Evolutionary conservation across 352 stramenopile genomes (phyloP).

Genomic region (Globisporangium viniferum): DNA sequence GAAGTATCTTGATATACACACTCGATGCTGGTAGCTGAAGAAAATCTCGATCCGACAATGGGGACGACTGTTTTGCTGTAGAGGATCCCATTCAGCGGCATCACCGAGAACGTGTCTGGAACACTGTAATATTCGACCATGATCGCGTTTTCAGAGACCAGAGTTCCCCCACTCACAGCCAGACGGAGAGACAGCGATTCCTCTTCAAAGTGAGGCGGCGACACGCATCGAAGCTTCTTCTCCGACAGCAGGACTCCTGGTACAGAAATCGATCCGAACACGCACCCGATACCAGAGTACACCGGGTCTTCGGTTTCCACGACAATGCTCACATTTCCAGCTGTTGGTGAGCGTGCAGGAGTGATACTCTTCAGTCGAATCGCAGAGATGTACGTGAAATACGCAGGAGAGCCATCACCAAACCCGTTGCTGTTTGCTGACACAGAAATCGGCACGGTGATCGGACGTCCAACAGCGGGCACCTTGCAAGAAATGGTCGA

Average conservation of each 20-base stretch:
- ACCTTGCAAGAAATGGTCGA: conserved; percentile 26
- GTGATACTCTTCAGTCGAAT: conserved; percentile 6
- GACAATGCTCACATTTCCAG: conserved; percentile 14
- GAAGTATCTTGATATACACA: conserved; percentile 25
- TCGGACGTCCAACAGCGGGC: conserved; percentile 20
- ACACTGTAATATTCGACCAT: conserved; percentile 30
- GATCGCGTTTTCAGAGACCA: conserved; percentile 39
- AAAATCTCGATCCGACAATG: conserved; percentile 21
- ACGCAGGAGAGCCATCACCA: not conserved
- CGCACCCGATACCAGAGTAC: conserved; percentile 25
- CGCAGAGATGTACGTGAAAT: conserved; percentile 19
- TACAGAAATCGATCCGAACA: conserved; percentile 30
- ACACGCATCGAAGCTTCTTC: conserved; percentile 25
- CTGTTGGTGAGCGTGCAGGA: not conserved
- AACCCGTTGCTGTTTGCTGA: conserved; percentile 6
- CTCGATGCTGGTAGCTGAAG: conserved; percentile 15
- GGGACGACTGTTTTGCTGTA: conserved; percentile 25
- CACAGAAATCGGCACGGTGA: conserved; percentile 25
- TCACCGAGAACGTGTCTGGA: conserved; percentile 13
- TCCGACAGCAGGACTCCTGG: conserved; percentile 18
- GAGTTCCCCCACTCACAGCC: conserved; percentile 11
- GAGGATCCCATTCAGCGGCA: conserved; percentile 30
- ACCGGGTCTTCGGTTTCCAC: conserved; percentile 21
- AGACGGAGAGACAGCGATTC: conserved; percentile 27
- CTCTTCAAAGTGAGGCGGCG: conserved; percentile 20